These are phyloP conservation scores for Mycena indigotica DNA, from an alignment of 768 basidiomycete species.

Conservation along the genomic window DNA sequence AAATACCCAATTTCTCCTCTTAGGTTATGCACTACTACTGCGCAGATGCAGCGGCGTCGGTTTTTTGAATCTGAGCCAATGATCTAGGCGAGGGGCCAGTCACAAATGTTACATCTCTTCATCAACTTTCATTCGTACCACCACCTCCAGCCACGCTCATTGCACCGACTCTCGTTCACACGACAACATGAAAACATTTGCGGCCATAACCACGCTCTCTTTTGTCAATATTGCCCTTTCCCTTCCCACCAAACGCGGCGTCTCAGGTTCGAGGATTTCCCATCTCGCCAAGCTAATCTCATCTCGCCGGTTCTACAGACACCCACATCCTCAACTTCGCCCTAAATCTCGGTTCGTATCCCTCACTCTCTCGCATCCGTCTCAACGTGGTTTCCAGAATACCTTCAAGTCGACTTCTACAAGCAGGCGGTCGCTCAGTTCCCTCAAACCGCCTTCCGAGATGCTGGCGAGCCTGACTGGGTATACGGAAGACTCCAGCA, in stretches of 20 bases:
- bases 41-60: no score
- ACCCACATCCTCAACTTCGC: conserved; percentile 46
- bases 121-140: no score
- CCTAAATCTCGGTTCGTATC: conserved; percentile 38
- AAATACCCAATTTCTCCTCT: no score
- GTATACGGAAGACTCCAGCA: conserved; percentile 53
- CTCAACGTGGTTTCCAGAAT: conserved; percentile 26
- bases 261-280: conserved; percentile 1
- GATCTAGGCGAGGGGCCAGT: no score
- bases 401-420: conserved; percentile 52
- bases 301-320: conserved; percentile 25
- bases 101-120: no score
- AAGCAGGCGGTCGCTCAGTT: conserved; percentile 45
- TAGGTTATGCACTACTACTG: no score
- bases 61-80: no score
- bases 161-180: not conserved
- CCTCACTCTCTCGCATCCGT: not conserved
- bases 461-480: conserved; percentile 50
- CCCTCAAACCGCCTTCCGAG: conserved; percentile 45
- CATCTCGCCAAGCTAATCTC: not conserved
- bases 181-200: conserved; percentile 9
- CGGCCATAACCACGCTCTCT: conserved; percentile 6
- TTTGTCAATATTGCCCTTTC: conserved; percentile 5
- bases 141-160: not conserved
- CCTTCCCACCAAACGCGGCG: not conserved